These are phyloP conservation scores for Nepenthes alata DNA, from an alignment of 179 eudicot species.

Conservation along the genomic window DNA sequence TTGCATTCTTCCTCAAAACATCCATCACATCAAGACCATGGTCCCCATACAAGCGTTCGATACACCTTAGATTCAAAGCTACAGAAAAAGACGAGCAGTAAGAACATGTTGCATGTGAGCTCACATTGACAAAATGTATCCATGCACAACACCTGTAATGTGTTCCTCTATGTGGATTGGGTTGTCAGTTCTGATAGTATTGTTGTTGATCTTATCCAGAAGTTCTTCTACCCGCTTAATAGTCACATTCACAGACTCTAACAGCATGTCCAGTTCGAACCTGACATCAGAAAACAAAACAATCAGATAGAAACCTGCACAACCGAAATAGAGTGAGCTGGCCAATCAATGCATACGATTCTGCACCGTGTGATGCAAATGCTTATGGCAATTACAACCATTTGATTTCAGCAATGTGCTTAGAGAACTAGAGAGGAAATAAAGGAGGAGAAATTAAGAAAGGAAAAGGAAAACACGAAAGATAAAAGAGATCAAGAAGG, in stretches of 20 bases:
- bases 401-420: too few relatives aligned
- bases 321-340: background rate
- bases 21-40: slow-evolving; percentile 92
- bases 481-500: too few relatives aligned
- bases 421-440: too few relatives aligned
- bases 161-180: slow-evolving; percentile 61
- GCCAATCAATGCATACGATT: background rate
- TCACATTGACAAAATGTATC: background rate
- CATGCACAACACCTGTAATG: slow-evolving; percentile 47
- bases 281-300: slow-evolving; percentile 24
- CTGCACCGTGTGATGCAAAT: background rate
- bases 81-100: slow-evolving; percentile 14
- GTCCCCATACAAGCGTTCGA: slow-evolving; percentile 84
- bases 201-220: slow-evolving; percentile 44
- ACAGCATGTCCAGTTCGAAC: slow-evolving; percentile 88
- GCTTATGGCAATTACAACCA: too few relatives aligned
- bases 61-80: slow-evolving; percentile 82
- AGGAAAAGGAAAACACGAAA: too few relatives aligned
- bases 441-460: too few relatives aligned
- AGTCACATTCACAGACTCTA: slow-evolving; percentile 77
- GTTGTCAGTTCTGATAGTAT: slow-evolving; percentile 33
- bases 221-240: slow-evolving; percentile 79
- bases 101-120: background rate
- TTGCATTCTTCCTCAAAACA: slow-evolving; percentile 60
- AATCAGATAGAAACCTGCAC: background rate